Conservation (phyloP, 306 rosid genomes). For the Myrica gale region DNA sequence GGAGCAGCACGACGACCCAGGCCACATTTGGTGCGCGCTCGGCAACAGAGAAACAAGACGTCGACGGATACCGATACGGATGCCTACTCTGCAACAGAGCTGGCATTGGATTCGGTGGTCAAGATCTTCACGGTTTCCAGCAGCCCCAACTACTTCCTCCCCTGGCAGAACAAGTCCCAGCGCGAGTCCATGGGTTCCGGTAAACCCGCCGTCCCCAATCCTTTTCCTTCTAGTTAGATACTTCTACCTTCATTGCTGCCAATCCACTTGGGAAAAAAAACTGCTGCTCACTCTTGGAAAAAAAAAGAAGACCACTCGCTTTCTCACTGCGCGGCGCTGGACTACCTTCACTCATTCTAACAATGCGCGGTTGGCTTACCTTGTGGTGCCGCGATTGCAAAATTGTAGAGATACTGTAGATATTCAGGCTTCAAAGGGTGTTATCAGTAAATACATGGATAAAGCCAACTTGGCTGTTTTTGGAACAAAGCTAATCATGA, state of each 20-base stretch:
- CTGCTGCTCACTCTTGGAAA: not conserved
- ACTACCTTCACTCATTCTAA: not conserved
- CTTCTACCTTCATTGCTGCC: too few species aligned
- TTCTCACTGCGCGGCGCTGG: too few species aligned
- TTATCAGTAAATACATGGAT: not conserved
- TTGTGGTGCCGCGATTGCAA: not conserved
- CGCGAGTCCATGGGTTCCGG: slow-evolving; percentile 90
- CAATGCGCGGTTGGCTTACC: not conserved
- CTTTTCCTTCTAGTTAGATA: not conserved
- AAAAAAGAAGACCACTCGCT: not conserved
- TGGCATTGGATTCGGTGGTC: slow-evolving; percentile 83
- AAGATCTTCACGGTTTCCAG: slow-evolving; percentile 80
- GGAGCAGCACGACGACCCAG: slow-evolving; percentile 9
- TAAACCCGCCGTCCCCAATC: slow-evolving; percentile 15
- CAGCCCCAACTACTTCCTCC: slow-evolving; percentile 80
- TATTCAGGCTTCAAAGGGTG: not conserved
- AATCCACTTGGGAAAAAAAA: not conserved
- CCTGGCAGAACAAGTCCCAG: slow-evolving; percentile 97
- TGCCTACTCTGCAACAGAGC: slow-evolving; percentile 47
- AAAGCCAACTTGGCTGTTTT: not conserved
- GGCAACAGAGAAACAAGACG: slow-evolving; percentile 16
- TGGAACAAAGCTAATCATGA: not conserved
- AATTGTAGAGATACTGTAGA: not conserved
- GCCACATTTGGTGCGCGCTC: slow-evolving; percentile 3
- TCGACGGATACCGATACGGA: slow-evolving; percentile 23